These are phyloP conservation scores for Penicillium chermesinum DNA, from an alignment of 495 filamentous ascomycete species.

Conservation along the genomic window DNA sequence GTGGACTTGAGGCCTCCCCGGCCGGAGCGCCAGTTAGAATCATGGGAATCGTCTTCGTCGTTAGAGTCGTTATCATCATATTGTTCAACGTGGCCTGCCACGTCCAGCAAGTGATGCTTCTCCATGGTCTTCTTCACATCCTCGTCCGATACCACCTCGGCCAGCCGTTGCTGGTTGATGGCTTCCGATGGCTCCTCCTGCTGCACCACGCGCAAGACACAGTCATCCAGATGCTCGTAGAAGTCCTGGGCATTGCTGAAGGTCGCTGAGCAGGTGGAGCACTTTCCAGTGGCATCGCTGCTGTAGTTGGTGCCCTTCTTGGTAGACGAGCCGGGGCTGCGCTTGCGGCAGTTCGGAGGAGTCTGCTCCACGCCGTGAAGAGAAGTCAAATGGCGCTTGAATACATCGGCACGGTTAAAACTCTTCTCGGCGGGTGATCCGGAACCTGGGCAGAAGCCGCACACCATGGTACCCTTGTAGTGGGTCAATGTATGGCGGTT, in stretches of 20 bases:
- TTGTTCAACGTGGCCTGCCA: conserved; percentile 43
- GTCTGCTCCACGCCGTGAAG: conserved; percentile 95
- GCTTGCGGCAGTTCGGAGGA: conserved; percentile 91
- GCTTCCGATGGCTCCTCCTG: conserved; percentile 94
- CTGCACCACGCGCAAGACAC: conserved; percentile 94
- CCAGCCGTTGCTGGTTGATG: conserved; percentile 83
- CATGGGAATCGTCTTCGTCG: conserved; percentile 61
- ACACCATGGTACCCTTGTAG: conserved; percentile 99
- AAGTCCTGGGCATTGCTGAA: conserved; percentile 97
- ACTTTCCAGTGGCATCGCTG: conserved; percentile 81
- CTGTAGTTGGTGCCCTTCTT: conserved; percentile 58
- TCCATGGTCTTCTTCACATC: conserved; percentile 80
- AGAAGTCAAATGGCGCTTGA: conserved; percentile 93
- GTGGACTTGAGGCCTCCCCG: conserved; percentile 41
- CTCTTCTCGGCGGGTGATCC: conserved; percentile 94
- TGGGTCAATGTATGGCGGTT: conserved; percentile 97
- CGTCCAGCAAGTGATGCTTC: conserved; percentile 66
- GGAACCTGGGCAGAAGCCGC: conserved; percentile 91
- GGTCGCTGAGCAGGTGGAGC: conserved; percentile 86
- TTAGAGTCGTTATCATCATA: conserved; percentile 53
- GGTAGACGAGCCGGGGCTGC: conserved; percentile 48
- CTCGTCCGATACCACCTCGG: conserved; percentile 76
- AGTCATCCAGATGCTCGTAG: conserved; percentile 99
- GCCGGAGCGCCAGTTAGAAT: conserved; percentile 43
- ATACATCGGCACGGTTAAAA: conserved; percentile 97